These are phyloP conservation scores for Strobilomyces dryophilus DNA, from an alignment of 768 basidiomycete species.

Conservation along the genomic window DNA sequence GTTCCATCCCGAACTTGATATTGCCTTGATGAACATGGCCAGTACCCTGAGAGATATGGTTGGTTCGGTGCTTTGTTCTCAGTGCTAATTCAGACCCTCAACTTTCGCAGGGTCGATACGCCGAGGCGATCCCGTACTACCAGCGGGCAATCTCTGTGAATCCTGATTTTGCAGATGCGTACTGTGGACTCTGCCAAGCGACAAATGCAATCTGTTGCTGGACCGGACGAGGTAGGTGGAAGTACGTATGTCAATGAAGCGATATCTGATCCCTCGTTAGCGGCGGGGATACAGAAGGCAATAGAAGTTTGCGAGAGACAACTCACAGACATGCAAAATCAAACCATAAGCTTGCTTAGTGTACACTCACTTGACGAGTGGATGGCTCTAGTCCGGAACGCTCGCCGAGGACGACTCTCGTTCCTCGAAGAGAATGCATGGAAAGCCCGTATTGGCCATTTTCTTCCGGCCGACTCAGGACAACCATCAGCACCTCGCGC, in stretches of 20 bases:
- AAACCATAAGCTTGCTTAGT: conserved; percentile 29
- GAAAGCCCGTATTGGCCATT: conserved; percentile 28
- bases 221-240: conserved; percentile 32
- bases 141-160: conserved; percentile 40
- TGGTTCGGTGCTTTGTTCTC: conserved; percentile 3
- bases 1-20: conserved; percentile 44
- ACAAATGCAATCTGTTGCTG: conserved; percentile 46
- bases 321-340: conserved; percentile 29
- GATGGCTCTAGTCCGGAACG: conserved; percentile 32
- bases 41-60: conserved; percentile 49
- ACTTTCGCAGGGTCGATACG: conserved; percentile 33
- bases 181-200: conserved; percentile 45
- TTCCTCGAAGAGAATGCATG: conserved; percentile 28
- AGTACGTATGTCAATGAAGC: background rate
- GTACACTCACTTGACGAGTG: conserved; percentile 32
- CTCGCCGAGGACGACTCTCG: conserved; percentile 23
- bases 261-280: conserved; percentile 10
- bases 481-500: conserved; percentile 23
- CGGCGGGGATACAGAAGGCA: conserved; percentile 36
- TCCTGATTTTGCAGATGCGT: conserved; percentile 43
- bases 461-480: conserved; percentile 24
- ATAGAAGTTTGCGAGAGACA: conserved; percentile 37
- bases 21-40: conserved; percentile 49
- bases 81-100: background rate
- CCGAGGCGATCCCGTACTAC: conserved; percentile 45